Percentiles rank a stretch among this genome's conserved stretches.
Conservation (phyloP, 2,329 filamentous ascomycete species). For the Curvularia sp. region DNA sequence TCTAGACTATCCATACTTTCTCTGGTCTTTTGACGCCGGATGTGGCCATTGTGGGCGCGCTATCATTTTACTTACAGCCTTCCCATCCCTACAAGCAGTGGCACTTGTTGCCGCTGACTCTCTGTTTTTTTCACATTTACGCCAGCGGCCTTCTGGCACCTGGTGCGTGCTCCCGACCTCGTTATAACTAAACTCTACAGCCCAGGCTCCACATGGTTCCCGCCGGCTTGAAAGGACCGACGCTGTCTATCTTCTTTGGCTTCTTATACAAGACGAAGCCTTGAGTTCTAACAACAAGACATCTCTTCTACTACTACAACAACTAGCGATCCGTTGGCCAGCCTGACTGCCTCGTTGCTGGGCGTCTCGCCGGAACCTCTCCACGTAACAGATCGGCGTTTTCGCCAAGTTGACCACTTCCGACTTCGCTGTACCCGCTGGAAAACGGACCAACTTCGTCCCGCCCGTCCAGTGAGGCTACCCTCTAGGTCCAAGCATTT, state of each 20-base stretch:
- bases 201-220: constrained; percentile 41
- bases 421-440: constrained; percentile 34
- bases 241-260: constrained; percentile 21
- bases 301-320: constrained; percentile 17
- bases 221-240: constrained; percentile 26
- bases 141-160: constrained; percentile 33
- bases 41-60: constrained; percentile 33
- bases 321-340: constrained; percentile 8
- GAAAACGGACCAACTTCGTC: constrained; percentile 29
- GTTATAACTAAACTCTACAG: constrained; percentile 36
- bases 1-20: constrained; percentile 32
- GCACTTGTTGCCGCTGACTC: constrained; percentile 34
- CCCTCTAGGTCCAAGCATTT: constrained; percentile 5
- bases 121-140: constrained; percentile 25
- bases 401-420: constrained; percentile 38
- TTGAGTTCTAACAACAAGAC: constrained; percentile 22
- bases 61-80: constrained; percentile 42
- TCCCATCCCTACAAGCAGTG: constrained; percentile 31
- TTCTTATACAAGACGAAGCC: constrained; percentile 21
- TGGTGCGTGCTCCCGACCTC: constrained; percentile 45
- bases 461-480: constrained; percentile 26
- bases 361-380: constrained; percentile 25
- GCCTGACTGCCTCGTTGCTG: constrained; percentile 18
- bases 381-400: constrained; percentile 36
- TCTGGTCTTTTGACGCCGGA: constrained; percentile 27